Percentiles rank a stretch among this genome's conserved stretches.
Conservation (phyloP, 768 basidiomycete species). For the Amanita brunnescens region DNA sequence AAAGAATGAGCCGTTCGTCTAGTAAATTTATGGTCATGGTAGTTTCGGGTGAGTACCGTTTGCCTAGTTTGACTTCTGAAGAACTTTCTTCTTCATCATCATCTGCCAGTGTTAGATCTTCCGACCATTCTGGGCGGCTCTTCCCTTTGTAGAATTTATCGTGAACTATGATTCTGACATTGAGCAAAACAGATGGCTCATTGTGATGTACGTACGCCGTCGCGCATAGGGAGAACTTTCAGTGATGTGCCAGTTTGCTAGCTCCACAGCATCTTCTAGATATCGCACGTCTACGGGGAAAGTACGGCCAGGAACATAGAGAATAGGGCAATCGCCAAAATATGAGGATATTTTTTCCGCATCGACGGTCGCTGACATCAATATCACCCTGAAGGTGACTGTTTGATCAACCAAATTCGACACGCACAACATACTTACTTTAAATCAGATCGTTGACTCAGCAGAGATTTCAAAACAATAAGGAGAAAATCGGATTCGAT, state of each 20-base stretch:
- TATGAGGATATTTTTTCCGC: conserved; percentile 82
- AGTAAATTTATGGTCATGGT: conserved; percentile 73
- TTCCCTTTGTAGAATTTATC: conserved; percentile 60
- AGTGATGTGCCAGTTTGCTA: conserved; percentile 66
- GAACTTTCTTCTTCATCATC: conserved; percentile 57
- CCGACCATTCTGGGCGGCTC: conserved; percentile 67
- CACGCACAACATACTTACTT: conserved; percentile 40
- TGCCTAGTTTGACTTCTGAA: conserved; percentile 48
- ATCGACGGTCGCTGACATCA: conserved; percentile 97
- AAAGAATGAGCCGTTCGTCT: conserved; percentile 84
- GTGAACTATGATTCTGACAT: conserved; percentile 31
- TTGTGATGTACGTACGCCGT: conserved; percentile 37
- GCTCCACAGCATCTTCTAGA: conserved; percentile 87
- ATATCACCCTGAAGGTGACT: conserved; percentile 52
- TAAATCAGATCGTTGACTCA: conserved; percentile 71
- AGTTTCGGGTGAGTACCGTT: conserved; percentile 73
- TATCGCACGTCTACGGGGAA: conserved; percentile 85
- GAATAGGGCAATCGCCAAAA: conserved; percentile 78
- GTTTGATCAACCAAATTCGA: background rate
- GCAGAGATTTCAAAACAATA: conserved; percentile 81
- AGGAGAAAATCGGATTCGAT: conserved; percentile 97
- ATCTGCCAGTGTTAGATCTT: conserved; percentile 51
- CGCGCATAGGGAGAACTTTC: conserved; percentile 78
- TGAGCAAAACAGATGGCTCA: conserved; percentile 1
- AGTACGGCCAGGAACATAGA: conserved; percentile 89